phyloP scores from a whole-genome alignment of 2,329 filamentous ascomycete species.

The Dactylonectria estremocensis region DNA sequence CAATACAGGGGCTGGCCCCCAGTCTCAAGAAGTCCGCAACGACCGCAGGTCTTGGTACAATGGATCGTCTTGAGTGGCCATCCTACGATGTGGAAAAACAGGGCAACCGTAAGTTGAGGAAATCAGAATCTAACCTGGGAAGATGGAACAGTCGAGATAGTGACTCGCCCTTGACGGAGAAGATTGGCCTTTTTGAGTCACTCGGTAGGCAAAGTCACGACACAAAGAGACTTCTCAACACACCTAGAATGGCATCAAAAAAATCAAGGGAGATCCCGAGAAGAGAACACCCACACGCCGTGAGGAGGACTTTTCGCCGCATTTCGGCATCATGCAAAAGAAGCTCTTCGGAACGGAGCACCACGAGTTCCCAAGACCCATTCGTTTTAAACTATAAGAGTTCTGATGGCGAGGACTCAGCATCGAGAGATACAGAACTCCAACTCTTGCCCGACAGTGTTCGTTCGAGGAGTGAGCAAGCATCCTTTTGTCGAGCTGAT shows the following conservation, averaged over 20 bases:
- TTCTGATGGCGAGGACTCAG: neutral
- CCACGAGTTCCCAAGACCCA: constrained; percentile 24
- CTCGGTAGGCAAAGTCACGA: constrained; percentile 33
- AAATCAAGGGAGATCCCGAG: neutral
- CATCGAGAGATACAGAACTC: neutral
- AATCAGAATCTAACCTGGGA: constrained; percentile 11
- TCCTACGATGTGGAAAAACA: constrained; percentile 5
- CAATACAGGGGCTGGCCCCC: constrained; percentile 10
- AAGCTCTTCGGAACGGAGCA: constrained; percentile 40
- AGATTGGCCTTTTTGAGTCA: constrained; percentile 51
- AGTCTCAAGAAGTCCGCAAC: constrained; percentile 28
- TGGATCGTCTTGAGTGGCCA: neutral
- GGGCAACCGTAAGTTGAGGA: neutral
- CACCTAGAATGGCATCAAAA: neutral
- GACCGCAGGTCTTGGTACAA: constrained; percentile 14
- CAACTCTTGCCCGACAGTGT: neutral
- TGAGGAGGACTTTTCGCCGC: constrained; percentile 35
- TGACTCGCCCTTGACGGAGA: constrained; percentile 47
- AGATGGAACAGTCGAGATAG: constrained; percentile 26
- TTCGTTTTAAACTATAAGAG: neutral
- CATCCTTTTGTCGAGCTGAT: neutral
- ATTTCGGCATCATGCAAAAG: constrained; percentile 41
- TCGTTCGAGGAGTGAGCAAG: neutral
- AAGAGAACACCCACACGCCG: constrained; percentile 14
- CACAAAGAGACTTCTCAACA: neutral